A percentile compares a stretch with the other conserved stretches of the same genome.
phyloP scores from a whole-genome alignment of 2,329 filamentous ascomycete species.

The Sporothrix phasma region DNA sequence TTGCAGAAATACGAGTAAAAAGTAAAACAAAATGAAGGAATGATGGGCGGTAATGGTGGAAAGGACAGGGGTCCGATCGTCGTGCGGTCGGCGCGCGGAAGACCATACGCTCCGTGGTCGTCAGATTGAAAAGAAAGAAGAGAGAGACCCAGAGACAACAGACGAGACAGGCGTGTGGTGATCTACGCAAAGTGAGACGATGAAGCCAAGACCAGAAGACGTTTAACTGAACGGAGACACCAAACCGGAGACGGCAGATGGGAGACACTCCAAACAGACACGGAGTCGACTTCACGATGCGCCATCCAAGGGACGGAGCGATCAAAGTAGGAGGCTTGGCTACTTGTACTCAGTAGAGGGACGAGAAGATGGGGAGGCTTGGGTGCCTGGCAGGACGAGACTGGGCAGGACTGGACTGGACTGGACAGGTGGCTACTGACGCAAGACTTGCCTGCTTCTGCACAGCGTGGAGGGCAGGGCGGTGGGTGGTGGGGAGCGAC shows the following conservation, averaged over 20 bases:
- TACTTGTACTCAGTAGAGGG: too few species aligned
- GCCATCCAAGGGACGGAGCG: background rate
- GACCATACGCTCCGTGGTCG: conserved; percentile 3
- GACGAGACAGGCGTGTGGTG: background rate
- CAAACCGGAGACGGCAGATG: too few species aligned
- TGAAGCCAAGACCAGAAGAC: background rate
- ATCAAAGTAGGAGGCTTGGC: background rate
- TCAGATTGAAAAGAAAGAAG: too few species aligned
- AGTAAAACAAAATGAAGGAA: background rate
- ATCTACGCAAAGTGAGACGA: background rate
- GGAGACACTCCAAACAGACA: too few species aligned
- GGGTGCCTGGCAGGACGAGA: too few species aligned
- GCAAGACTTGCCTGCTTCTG: conserved; percentile 11
- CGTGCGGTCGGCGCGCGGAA: background rate
- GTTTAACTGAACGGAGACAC: background rate
- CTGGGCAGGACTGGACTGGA: too few species aligned
- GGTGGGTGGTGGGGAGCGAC: background rate
- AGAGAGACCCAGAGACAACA: too few species aligned
- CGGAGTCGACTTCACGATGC: too few species aligned
- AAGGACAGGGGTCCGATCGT: too few species aligned
- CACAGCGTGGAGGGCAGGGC: background rate
- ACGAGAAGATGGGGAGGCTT: background rate
- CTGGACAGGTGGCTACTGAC: conserved; percentile 1
- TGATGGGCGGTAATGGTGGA: too few species aligned
- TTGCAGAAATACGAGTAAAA: too few species aligned